Conservation (phyloP, 495 filamentous ascomycete genomes). For the Penicillium psychrofluorescens region DNA sequence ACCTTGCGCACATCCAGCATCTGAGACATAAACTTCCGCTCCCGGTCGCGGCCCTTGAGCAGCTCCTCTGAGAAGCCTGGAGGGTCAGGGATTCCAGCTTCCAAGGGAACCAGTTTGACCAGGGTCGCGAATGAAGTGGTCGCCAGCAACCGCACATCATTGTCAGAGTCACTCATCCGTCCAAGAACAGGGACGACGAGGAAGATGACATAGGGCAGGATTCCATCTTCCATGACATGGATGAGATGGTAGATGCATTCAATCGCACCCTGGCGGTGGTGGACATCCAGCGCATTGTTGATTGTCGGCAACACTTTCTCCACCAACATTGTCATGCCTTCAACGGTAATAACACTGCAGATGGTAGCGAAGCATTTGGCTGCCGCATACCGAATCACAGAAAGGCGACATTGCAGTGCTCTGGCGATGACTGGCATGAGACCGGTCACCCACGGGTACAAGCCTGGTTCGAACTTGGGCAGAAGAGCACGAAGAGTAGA, state of each 20-base stretch:
- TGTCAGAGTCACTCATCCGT: conserved; percentile 98
- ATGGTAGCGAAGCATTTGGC: conserved; percentile 97
- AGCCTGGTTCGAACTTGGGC: conserved; percentile 66
- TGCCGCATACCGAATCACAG: conserved; percentile 90
- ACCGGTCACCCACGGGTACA: conserved; percentile 70
- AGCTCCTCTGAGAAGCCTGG: conserved; percentile 84
- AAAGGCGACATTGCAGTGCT: conserved; percentile 76
- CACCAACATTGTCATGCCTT: conserved; percentile 92
- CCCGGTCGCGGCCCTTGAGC: conserved; percentile 80
- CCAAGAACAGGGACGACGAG: conserved; percentile 96
- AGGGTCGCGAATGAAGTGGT: conserved; percentile 96
- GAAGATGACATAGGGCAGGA: conserved; percentile 97
- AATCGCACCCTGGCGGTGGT: conserved; percentile 83
- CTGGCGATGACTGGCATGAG: conserved; percentile 83
- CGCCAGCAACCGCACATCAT: conserved; percentile 86
- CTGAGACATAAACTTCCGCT: conserved; percentile 93
- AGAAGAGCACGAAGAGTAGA: conserved; percentile 87
- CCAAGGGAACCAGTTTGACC: conserved; percentile 96
- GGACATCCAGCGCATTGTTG: conserved; percentile 77
- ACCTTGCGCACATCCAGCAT: conserved; percentile 95
- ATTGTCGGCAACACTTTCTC: conserved; percentile 88
- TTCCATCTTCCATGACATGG: conserved; percentile 94
- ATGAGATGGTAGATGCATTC: conserved; percentile 94
- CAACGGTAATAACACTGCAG: conserved; percentile 89
- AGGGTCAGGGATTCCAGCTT: conserved; percentile 95